These are phyloP conservation scores for Lodderomyces oxycetoniae DNA, from an alignment of 1,139 yeast species.

Conservation along the genomic window DNA sequence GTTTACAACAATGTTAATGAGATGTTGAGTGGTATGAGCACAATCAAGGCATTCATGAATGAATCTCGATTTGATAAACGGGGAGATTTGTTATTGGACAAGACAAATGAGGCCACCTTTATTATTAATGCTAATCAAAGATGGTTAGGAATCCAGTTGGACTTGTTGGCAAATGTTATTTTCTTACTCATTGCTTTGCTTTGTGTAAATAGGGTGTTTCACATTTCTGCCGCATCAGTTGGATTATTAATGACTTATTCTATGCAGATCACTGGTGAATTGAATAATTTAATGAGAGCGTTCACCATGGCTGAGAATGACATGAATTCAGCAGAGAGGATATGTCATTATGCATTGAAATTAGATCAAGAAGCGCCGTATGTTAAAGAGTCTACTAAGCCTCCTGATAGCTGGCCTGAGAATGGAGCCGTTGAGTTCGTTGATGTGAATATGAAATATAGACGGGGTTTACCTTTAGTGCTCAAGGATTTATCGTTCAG, in stretches of 20 bases:
- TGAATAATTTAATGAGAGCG: conserved; percentile 47
- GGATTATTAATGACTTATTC: conserved; percentile 68
- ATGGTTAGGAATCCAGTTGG: conserved; percentile 70
- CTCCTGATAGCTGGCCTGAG: conserved; percentile 40
- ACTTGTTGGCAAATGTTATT: conserved; percentile 44
- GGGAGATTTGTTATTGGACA: conserved; percentile 49
- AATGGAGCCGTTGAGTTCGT: conserved; percentile 51
- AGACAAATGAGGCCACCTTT: conserved; percentile 69
- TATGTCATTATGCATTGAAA: conserved; percentile 58
- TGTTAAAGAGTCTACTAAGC: conserved; percentile 48
- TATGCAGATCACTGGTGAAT: conserved; percentile 44
- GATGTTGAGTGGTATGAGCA: conserved; percentile 63
- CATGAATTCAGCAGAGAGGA: conserved; percentile 82
- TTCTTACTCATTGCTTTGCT: conserved; percentile 51
- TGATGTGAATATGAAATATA: conserved; percentile 60
- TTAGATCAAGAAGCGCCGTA: conserved; percentile 40
- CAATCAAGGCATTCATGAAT: conserved; percentile 59
- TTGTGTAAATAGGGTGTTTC: conserved; percentile 60
- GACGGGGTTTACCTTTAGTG: conserved; percentile 72
- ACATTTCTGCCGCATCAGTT: conserved; percentile 58
- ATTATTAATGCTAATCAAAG: conserved; percentile 67
- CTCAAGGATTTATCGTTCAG: conserved; percentile 48
- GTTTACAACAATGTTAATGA: conserved; percentile 67
- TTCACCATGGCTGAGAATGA: conserved; percentile 73
- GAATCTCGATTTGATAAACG: conserved; percentile 47